phyloP scores from a whole-genome alignment of 2,329 filamentous ascomycete genomes.

The Colletotrichum echinochloae region DNA sequence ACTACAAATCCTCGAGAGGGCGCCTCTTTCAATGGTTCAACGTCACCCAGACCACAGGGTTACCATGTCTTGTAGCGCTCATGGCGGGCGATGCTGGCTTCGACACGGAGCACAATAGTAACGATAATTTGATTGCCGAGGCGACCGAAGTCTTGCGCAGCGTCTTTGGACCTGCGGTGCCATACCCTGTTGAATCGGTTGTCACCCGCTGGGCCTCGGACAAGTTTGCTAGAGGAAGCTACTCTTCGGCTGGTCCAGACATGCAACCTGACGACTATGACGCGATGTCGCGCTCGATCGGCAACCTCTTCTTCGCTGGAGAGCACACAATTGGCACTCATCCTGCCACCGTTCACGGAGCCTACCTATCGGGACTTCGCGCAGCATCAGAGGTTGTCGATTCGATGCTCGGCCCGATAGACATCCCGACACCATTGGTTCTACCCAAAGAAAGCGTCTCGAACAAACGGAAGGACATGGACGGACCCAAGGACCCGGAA shows the following conservation, averaged over 20 bases:
- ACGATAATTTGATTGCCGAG: slow-evolving; percentile 82
- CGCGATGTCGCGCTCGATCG: slow-evolving; percentile 84
- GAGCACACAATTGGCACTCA: slow-evolving; percentile 97
- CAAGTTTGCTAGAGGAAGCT: slow-evolving; percentile 91
- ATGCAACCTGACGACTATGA: slow-evolving; percentile 93
- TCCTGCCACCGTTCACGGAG: slow-evolving; percentile 96
- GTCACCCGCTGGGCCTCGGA: slow-evolving; percentile 95
- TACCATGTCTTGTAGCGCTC: slow-evolving; percentile 88
- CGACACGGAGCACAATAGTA: slow-evolving; percentile 82
- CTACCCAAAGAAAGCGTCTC: slow-evolving; percentile 68
- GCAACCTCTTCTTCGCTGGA: slow-evolving; percentile 93
- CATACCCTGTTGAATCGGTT: slow-evolving; percentile 84
- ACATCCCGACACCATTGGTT: slow-evolving; percentile 81
- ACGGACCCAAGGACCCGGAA: slow-evolving; percentile 59
- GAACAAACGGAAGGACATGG: slow-evolving; percentile 67
- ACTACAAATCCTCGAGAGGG: slow-evolving; percentile 84
- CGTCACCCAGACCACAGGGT: slow-evolving; percentile 86
- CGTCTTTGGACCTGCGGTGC: slow-evolving; percentile 79
- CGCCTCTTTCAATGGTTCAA: slow-evolving; percentile 99
- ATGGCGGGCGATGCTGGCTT: slow-evolving; percentile 97
- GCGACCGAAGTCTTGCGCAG: slow-evolving; percentile 82
- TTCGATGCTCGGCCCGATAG: slow-evolving; percentile 82
- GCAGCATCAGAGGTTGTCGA: slow-evolving; percentile 89
- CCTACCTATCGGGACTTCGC: slow-evolving; percentile 91
- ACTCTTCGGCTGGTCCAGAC: slow-evolving; percentile 89